A percentile compares a stretch with the other conserved stretches of the same genome.
Conservation (phyloP, 179 eudicot genomes). For the Nepenthes alata region DNA sequence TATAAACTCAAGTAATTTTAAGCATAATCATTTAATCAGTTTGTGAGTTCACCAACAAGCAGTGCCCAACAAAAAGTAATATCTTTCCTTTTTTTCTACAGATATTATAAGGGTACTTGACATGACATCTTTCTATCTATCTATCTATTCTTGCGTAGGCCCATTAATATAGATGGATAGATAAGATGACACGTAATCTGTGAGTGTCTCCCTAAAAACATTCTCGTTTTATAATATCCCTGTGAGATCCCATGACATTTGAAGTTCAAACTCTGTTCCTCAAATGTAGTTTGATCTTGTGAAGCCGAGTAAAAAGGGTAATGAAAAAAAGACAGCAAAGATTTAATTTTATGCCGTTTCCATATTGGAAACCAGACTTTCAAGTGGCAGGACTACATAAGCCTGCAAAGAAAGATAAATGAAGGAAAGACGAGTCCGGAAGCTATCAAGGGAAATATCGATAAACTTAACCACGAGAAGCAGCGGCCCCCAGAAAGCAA, state of each 20-base stretch:
- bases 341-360: neutral
- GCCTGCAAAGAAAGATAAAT: slow-evolving; percentile 52
- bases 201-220: too few relatives aligned
- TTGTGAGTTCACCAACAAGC: too few relatives aligned
- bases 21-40: too few relatives aligned
- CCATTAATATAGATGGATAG: too few relatives aligned
- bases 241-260: neutral
- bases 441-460: slow-evolving; percentile 58
- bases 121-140: too few relatives aligned
- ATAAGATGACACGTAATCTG: too few relatives aligned
- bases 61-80: neutral
- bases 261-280: neutral
- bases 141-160: too few relatives aligned
- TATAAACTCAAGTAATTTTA: too few relatives aligned
- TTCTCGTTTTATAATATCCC: neutral
- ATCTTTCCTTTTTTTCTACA: neutral
- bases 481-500: slow-evolving; percentile 48
- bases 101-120: too few relatives aligned
- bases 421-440: slow-evolving; percentile 70
- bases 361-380: slow-evolving; percentile 41
- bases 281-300: too few relatives aligned
- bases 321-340: too few relatives aligned
- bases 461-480: slow-evolving; percentile 31
- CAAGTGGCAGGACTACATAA: slow-evolving; percentile 81
- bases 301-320: too few relatives aligned